Percentiles rank a stretch among this genome's conserved stretches.
phyloP scores from a whole-genome alignment of 345 rosid species.

The Syzygium grande region DNA sequence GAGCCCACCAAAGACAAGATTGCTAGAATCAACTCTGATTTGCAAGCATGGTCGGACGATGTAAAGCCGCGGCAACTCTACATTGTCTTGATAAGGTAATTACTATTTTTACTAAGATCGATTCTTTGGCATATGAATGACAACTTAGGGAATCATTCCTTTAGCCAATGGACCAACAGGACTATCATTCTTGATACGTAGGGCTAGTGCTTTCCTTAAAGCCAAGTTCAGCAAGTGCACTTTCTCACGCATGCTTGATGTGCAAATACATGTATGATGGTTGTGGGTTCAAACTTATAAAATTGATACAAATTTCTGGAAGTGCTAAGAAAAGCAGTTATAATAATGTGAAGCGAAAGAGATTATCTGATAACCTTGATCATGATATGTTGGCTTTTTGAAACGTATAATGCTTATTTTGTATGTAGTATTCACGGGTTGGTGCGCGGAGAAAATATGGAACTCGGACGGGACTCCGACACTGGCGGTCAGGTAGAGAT shows the following conservation, averaged over 20 bases:
- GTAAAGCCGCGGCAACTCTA: slow-evolving; percentile 48
- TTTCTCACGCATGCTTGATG: background rate
- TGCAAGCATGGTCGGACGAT: slow-evolving; percentile 63
- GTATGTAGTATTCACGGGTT: slow-evolving; percentile 54
- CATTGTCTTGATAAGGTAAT: slow-evolving; percentile 69
- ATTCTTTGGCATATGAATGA: background rate
- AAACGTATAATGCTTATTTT: background rate
- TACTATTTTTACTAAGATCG: background rate
- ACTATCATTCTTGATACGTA: background rate
- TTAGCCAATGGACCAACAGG: background rate
- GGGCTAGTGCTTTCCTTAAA: background rate
- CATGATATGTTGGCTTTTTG: background rate
- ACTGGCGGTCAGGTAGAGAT: slow-evolving; percentile 61
- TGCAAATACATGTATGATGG: background rate
- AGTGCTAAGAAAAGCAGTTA: background rate
- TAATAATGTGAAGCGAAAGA: background rate
- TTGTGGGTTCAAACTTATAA: background rate
- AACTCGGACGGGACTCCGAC: slow-evolving; percentile 75
- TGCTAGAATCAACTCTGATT: slow-evolving; percentile 52
- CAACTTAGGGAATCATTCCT: background rate
- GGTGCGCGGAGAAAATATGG: slow-evolving; percentile 80
- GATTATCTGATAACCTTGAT: background rate
- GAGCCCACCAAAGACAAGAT: slow-evolving; percentile 29
- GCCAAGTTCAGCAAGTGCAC: background rate
- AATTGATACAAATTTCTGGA: background rate